Conservation (phyloP, 306 rosid species). For the Rosa rugosa region DNA sequence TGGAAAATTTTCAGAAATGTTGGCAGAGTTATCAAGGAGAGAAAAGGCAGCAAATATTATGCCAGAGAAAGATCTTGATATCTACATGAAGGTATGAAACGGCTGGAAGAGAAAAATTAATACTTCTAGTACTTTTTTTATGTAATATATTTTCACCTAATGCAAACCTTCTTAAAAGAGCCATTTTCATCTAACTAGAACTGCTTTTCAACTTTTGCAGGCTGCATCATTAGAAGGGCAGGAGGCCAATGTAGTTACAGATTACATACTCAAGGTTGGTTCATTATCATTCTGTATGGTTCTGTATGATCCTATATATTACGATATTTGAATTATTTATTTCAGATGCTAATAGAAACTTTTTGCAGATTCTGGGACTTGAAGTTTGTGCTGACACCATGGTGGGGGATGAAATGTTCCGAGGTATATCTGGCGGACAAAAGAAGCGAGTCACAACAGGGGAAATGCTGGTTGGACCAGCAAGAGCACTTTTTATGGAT, state of each 20-base stretch:
- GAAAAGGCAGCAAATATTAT: slow-evolving; percentile 61
- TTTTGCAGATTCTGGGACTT: slow-evolving; percentile 41
- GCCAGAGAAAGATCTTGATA: slow-evolving; percentile 67
- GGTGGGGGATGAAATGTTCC: slow-evolving; percentile 50
- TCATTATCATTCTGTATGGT: background rate
- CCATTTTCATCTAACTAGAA: background rate
- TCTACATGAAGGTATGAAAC: slow-evolving; percentile 61
- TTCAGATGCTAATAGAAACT: background rate
- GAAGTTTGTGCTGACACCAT: slow-evolving; percentile 54
- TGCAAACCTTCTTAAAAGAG: background rate
- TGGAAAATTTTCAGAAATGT: slow-evolving; percentile 41
- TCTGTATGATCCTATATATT: background rate
- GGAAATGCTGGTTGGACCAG: slow-evolving; percentile 61
- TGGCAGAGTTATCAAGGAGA: slow-evolving; percentile 63
- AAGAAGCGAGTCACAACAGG: slow-evolving; percentile 58
- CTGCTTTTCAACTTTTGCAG: slow-evolving; percentile 30
- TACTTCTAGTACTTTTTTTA: background rate
- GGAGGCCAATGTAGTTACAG: slow-evolving; percentile 66
- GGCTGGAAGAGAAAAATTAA: background rate
- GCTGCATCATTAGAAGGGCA: slow-evolving; percentile 74
- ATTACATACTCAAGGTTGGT: slow-evolving; percentile 67
- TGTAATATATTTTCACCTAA: background rate
- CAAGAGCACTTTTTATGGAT: slow-evolving; percentile 52
- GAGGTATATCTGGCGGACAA: slow-evolving; percentile 60
- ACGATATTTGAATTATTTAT: background rate